phyloP scores from a whole-genome alignment of 2,329 filamentous ascomycete genomes.

The Colletotrichum somersetense region DNA sequence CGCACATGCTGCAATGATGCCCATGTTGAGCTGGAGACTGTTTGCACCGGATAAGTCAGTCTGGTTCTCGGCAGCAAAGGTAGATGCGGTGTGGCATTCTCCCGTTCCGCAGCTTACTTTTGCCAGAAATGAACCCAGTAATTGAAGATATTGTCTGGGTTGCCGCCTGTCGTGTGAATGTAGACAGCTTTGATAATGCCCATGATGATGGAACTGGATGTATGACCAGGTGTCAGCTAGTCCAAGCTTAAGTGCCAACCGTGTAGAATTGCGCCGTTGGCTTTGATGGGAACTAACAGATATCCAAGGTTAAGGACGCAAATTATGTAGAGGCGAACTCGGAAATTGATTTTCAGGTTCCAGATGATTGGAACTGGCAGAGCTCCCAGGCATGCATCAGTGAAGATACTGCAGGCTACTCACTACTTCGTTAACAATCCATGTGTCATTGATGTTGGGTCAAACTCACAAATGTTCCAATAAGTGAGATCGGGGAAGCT shows the following conservation, averaged over 20 bases:
- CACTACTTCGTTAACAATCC: not conserved
- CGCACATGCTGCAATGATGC: conserved; percentile 55
- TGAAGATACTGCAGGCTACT: conserved; percentile 48
- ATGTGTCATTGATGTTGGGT: not conserved
- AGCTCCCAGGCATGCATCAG: conserved; percentile 48
- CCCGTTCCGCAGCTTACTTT: conserved; percentile 46
- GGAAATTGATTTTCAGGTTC: conserved; percentile 47
- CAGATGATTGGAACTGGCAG: conserved; percentile 50
- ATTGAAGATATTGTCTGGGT: conserved; percentile 49
- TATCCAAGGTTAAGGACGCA: conserved; percentile 50
- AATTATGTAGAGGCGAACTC: conserved; percentile 47
- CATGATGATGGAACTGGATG: conserved; percentile 53
- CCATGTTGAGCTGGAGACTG: conserved; percentile 56
- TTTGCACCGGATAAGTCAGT: conserved; percentile 12
- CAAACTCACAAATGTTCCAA: conserved; percentile 44
- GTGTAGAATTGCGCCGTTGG: conserved; percentile 6
- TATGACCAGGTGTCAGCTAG: not conserved
- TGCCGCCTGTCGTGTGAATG: conserved; percentile 49
- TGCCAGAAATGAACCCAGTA: conserved; percentile 49
- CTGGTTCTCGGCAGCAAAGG: not conserved
- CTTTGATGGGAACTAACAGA: conserved; percentile 46
- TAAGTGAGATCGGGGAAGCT: conserved; percentile 43
- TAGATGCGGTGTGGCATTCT: not conserved
- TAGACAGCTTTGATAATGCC: conserved; percentile 56
- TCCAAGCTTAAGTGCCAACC: too few relatives aligned